A percentile compares a stretch with the other conserved stretches of the same genome.
Evolutionary conservation across 495 filamentous ascomycete species (phyloP).

Genomic region (Hyphodiscus hymeniophilus): DNA sequence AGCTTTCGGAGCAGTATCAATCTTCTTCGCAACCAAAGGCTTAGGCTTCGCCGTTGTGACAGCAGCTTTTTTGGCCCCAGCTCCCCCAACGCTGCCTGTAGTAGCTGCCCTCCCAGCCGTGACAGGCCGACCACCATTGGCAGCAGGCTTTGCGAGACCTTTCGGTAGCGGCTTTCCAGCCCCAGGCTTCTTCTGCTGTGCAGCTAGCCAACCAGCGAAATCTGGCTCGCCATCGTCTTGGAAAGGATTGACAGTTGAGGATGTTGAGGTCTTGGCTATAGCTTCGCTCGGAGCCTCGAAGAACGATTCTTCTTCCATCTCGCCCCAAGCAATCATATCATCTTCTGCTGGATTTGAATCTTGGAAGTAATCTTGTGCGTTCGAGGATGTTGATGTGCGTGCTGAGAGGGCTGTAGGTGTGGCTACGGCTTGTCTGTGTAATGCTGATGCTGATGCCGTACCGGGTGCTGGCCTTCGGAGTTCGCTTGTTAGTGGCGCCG

Average conservation of each 20-base stretch:
- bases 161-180: slow-evolving; percentile 62
- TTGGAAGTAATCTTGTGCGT: slow-evolving; percentile 36
- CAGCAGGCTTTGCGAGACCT: slow-evolving; percentile 52
- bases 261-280: slow-evolving; percentile 19
- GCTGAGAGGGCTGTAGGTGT: slow-evolving; percentile 34
- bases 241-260: slow-evolving; percentile 42
- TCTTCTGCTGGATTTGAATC: slow-evolving; percentile 44
- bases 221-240: slow-evolving; percentile 84
- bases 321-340: slow-evolving; percentile 43
- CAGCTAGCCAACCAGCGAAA: slow-evolving; percentile 87
- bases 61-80: slow-evolving; percentile 32
- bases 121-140: slow-evolving; percentile 22
- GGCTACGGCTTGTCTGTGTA: slow-evolving; percentile 44
- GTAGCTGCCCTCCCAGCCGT: slow-evolving; percentile 26
- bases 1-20: slow-evolving; percentile 47
- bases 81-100: slow-evolving; percentile 24
- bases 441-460: slow-evolving; percentile 44
- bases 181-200: slow-evolving; percentile 59
- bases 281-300: slow-evolving; percentile 31
- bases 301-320: slow-evolving; percentile 47
- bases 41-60: slow-evolving; percentile 29
- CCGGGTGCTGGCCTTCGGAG: slow-evolving; percentile 16
- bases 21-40: slow-evolving; percentile 36
- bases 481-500: slow-evolving; percentile 7
- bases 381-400: slow-evolving; percentile 33